These are phyloP conservation scores for Aegilops longissima DNA, from an alignment of 176 grass and related monocot genomes.

Conservation along the genomic window DNA sequence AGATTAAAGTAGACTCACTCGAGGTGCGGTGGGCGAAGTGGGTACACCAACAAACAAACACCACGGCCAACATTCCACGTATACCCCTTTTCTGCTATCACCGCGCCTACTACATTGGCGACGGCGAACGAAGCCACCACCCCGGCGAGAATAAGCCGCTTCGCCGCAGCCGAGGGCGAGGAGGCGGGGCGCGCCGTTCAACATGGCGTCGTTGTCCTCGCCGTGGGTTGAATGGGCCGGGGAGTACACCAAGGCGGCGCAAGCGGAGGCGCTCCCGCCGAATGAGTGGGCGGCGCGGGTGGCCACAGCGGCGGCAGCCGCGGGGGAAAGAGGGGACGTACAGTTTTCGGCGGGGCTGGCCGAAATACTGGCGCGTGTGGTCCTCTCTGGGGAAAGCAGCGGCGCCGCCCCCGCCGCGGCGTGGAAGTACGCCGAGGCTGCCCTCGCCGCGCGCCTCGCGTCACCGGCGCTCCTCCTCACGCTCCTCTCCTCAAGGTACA, in stretches of 20 bases:
- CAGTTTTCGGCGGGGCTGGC: conserved; percentile 62
- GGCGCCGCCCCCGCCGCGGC: conserved; percentile 20
- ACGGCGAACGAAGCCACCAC: neutral
- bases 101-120: neutral
- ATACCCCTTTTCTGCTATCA: neutral
- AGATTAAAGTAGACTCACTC: too few species aligned
- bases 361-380: conserved; percentile 47
- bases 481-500: conserved; percentile 72
- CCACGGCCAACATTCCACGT: neutral
- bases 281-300: conserved; percentile 60
- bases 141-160: neutral
- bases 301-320: neutral
- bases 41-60: conserved; percentile 28
- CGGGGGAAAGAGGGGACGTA: conserved; percentile 6
- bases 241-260: conserved; percentile 70
- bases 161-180: neutral
- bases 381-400: conserved; percentile 28
- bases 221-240: conserved; percentile 49
- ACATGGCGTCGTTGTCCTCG: conserved; percentile 17
- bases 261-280: conserved; percentile 50
- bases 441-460: conserved; percentile 61
- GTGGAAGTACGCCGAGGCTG: conserved; percentile 95
- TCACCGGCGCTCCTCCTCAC: conserved; percentile 74
- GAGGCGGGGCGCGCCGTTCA: neutral
- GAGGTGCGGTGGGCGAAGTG: conserved; percentile 27